Evolutionary conservation across 2,329 filamentous ascomycete genomes (phyloP).

Genomic region (Venturia asperata): DNA sequence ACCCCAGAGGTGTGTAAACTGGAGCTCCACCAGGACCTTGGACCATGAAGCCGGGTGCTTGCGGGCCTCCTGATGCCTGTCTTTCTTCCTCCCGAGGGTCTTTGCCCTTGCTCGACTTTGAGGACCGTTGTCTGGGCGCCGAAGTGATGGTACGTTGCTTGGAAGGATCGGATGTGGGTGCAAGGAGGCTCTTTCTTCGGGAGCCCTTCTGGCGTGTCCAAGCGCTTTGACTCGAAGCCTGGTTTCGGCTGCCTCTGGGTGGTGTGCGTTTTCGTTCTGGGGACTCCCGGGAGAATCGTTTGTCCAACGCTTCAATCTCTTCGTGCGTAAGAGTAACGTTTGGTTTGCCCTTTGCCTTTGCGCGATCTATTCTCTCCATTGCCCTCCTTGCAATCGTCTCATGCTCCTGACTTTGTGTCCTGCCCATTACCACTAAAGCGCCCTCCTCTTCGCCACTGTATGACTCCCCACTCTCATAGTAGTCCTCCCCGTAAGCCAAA

Average conservation of each 20-base stretch:
- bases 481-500: conserved; percentile 39
- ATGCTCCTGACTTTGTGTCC: conserved; percentile 53
- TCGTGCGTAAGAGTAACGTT: conserved; percentile 74
- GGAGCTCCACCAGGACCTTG: conserved; percentile 14
- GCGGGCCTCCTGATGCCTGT: neutral
- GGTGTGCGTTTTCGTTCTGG: conserved; percentile 13
- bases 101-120: conserved; percentile 6
- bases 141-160: conserved; percentile 10
- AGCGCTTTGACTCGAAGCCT: neutral
- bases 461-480: conserved; percentile 44
- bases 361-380: conserved; percentile 69
- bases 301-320: conserved; percentile 65
- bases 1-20: conserved; percentile 16
- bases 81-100: conserved; percentile 6
- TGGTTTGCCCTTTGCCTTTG: conserved; percentile 65
- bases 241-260: neutral
- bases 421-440: conserved; percentile 1
- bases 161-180: neutral
- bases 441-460: conserved; percentile 44
- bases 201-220: conserved; percentile 16
- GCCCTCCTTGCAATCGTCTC: conserved; percentile 72
- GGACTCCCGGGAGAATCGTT: conserved; percentile 12
- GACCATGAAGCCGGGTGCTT: conserved; percentile 17
- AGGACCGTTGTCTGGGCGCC: conserved; percentile 1
- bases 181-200: conserved; percentile 13